Evolutionary conservation across 176 grass and related monocot species (phyloP).

Genomic region (Triticum turgidum): DNA sequence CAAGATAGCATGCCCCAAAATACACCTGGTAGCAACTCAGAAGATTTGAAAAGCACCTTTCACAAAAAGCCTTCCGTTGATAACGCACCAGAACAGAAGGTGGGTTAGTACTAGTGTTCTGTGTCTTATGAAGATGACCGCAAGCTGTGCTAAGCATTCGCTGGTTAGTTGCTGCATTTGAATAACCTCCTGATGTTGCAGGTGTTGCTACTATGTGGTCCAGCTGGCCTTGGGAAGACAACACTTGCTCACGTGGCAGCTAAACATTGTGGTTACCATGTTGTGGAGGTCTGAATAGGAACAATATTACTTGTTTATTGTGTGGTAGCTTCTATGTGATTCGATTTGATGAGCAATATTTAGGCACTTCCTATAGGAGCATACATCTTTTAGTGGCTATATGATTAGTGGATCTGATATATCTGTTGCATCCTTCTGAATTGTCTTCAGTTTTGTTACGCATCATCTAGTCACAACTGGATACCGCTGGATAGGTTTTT

Average conservation of each 20-base stretch:
- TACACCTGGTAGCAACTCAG: constrained; percentile 35
- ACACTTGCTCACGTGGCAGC: constrained; percentile 92
- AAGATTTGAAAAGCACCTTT: constrained; percentile 36
- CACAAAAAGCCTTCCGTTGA: constrained; percentile 45
- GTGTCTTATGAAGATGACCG: constrained; percentile 6
- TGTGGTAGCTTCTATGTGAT: neutral
- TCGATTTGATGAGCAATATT: neutral
- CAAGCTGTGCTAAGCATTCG: neutral
- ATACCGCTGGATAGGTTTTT: constrained; percentile 8
- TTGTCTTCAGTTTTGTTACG: constrained; percentile 3
- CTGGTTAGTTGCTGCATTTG: neutral
- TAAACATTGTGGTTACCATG: constrained; percentile 94
- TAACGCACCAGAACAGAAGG: constrained; percentile 81
- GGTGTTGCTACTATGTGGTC: constrained; percentile 94
- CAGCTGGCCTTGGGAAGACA: constrained; percentile 94
- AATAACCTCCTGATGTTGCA: constrained; percentile 37
- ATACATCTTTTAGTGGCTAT: constrained; percentile 7
- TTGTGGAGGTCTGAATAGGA: constrained; percentile 71
- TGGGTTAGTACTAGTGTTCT: constrained; percentile 14
- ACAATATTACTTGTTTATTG: constrained; percentile 10
- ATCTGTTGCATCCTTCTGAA: constrained; percentile 25
- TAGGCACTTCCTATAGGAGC: neutral
- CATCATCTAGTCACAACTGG: constrained; percentile 5
- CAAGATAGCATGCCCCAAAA: constrained; percentile 43
- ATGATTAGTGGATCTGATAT: constrained; percentile 1